phyloP scores from a whole-genome alignment of 1,284 basidiomycete species.

The Inonotus hispidus region DNA sequence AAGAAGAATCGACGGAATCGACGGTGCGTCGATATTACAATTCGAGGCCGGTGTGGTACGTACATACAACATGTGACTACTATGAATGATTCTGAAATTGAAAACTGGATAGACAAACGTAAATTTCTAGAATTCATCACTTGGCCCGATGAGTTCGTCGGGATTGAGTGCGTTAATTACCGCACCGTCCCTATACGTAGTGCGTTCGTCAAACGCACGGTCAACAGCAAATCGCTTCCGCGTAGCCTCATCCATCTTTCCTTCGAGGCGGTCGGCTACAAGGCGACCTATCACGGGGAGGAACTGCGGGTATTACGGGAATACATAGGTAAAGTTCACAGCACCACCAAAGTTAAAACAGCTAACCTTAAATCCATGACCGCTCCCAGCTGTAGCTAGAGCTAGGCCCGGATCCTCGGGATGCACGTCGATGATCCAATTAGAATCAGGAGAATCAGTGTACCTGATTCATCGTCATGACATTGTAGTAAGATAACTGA shows the following conservation, averaged over 20 bases:
- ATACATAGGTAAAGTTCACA: background rate
- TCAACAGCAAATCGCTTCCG: constrained; percentile 51
- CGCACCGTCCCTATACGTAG: constrained; percentile 32
- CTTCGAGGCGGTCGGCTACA: constrained; percentile 67
- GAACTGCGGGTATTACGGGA: constrained; percentile 47
- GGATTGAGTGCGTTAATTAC: constrained; percentile 33
- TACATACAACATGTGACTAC: background rate
- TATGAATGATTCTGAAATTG: too few species aligned
- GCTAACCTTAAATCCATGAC: constrained; percentile 76
- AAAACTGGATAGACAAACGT: background rate
- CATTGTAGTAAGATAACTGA: background rate
- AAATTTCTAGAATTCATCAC: constrained; percentile 29
- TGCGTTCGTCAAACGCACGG: constrained; percentile 29
- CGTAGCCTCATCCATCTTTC: constrained; percentile 46
- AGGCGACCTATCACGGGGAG: constrained; percentile 77
- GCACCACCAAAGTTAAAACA: background rate
- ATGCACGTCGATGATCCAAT: constrained; percentile 75
- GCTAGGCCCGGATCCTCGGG: constrained; percentile 53
- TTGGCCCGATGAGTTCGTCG: constrained; percentile 42
- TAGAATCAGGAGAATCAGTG: constrained; percentile 67
- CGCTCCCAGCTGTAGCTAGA: constrained; percentile 73
- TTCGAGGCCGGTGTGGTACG: background rate
- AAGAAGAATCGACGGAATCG: too few species aligned
- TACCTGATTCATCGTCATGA: constrained; percentile 44
- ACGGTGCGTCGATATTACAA: background rate